Base-by-base conservation (phyloP, 2,329 filamentous ascomycete species). In the Colletotrichum sp. region DNA sequence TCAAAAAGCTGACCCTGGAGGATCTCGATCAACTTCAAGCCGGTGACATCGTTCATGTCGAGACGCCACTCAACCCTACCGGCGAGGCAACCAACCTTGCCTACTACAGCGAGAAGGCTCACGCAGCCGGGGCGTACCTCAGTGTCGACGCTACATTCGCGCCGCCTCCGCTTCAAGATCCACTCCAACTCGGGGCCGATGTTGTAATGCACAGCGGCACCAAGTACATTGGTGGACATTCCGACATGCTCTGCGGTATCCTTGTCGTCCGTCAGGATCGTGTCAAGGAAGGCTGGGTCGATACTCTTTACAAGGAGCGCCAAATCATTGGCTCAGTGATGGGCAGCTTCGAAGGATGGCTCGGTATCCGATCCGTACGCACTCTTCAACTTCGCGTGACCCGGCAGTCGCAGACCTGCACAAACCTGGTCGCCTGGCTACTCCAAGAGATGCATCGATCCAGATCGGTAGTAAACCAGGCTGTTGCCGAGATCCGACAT, bases 171-270 rank as follows among this genome's bases (percentile, higher is more conserved):
- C 88, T 99, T 71, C 93, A 95, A 83, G 95, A 98, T 80, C 96
- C 97, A 0, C 97, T 98, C 80, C 82, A 84, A 30, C 93, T 91
- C 83, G 96, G 95, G 62, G 95, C 94, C 30, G 96, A 99, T 84
- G 85, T 96, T 2, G 91, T 98, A 34, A 94, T 99, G 95, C 97
- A 99, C 85, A 94, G 91, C 68, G 96, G 96, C 5, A 98, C 96
- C 15, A 99, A 99, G 88, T 99, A 98, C 85, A 92, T 99, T 79
- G 97, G 97, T 28, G 97, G 96, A 0, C 96, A 99, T 86, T 96
- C 94, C 78, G 96, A 99, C 85, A 90, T 99, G 89, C 91, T 99
- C 7, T 98, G 95, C 82, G 97, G 97, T 24, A 93, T 98, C n/a
- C 86, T 99, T 28, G 91, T 92, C 0, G 90, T 96, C 8, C 87